These are phyloP conservation scores for Phytophthora meadii DNA, from an alignment of 352 stramenopile genomes.

Conservation along the genomic window DNA sequence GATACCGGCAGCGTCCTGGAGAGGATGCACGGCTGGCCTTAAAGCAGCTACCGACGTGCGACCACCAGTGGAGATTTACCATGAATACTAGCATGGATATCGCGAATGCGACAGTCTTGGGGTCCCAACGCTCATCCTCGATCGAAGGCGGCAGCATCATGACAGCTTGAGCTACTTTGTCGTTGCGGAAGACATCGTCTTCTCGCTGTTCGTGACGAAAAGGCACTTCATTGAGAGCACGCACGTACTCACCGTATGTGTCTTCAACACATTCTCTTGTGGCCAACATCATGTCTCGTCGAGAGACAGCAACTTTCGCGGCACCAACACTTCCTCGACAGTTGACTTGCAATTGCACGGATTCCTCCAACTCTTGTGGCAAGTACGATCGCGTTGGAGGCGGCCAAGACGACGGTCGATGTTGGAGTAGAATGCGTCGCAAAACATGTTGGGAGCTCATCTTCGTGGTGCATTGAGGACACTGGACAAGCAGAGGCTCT, in stretches of 20 bases:
- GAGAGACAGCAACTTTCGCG: too few relatives aligned
- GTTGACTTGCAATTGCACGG: too few relatives aligned
- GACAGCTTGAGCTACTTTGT: neutral
- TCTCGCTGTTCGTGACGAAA: neutral
- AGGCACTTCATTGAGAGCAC: neutral
- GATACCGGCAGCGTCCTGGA: neutral
- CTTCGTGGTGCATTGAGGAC: too few relatives aligned
- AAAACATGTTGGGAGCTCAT: too few relatives aligned
- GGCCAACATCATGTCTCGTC: neutral
- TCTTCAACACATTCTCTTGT: too few relatives aligned
- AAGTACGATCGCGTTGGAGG: too few relatives aligned
- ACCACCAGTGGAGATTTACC: conserved; percentile 6
- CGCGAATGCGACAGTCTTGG: neutral
- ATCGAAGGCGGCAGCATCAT: neutral
- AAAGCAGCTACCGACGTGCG: neutral
- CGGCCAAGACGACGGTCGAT: too few relatives aligned
- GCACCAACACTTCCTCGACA: too few relatives aligned
- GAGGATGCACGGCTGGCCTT: neutral
- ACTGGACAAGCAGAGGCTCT: too few relatives aligned
- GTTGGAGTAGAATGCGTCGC: too few relatives aligned
- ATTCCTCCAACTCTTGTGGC: too few relatives aligned
- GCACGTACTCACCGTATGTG: too few relatives aligned
- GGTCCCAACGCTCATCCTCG: neutral
- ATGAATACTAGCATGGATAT: conserved; percentile 1
- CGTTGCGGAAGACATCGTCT: neutral